These are phyloP conservation scores for Myriosclerotinia curreyana DNA, from an alignment of 2,329 filamentous ascomycete genomes.

Conservation along the genomic window DNA sequence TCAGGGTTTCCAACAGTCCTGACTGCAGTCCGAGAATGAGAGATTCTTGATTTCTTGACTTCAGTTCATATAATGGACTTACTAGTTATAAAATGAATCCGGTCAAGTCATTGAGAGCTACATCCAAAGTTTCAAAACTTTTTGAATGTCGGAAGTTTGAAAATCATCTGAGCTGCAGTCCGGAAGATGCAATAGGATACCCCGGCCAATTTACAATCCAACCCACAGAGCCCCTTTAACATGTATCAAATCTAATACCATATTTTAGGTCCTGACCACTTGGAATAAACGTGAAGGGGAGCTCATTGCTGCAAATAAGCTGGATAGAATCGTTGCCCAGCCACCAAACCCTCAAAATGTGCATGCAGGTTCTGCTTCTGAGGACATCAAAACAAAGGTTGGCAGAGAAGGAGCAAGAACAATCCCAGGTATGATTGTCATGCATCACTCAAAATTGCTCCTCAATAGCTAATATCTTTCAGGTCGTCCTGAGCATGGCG, in stretches of 20 bases:
- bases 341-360: constrained; percentile 70
- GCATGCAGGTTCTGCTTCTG: constrained; percentile 66
- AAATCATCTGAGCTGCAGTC: not conserved
- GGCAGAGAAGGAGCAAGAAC: constrained; percentile 78
- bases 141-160: not conserved
- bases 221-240: not conserved
- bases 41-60: not conserved
- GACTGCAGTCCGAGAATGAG: not conserved
- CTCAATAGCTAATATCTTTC: constrained; percentile 15
- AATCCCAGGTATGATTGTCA: constrained; percentile 58
- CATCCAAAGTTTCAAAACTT: not conserved
- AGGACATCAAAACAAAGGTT: constrained; percentile 61
- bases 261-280: constrained; percentile 57
- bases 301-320: constrained; percentile 66
- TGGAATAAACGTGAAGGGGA: constrained; percentile 86
- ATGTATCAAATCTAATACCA: not conserved
- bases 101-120: no score
- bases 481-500: constrained; percentile 51
- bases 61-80: not conserved
- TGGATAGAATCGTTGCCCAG: constrained; percentile 70
- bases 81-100: no score
- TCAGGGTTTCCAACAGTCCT: not conserved
- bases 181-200: not conserved
- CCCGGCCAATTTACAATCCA: not conserved
- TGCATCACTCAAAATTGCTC: not conserved